Conservation (phyloP, 495 filamentous ascomycete genomes). For the Immersiella caudata region DNA sequence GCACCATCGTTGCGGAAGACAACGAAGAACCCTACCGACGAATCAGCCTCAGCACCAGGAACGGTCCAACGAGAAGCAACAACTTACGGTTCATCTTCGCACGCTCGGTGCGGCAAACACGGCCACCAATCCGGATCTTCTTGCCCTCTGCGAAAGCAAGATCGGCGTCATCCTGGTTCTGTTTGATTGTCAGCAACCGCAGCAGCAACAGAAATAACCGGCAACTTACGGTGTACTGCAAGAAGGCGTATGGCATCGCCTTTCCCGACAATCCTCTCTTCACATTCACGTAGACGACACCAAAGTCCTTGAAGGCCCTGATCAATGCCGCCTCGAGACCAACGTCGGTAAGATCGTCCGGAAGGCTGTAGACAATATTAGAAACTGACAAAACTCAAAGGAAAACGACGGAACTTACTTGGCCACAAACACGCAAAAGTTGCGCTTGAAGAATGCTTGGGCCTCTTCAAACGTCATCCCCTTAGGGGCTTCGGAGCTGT, state of each 20-base stretch:
- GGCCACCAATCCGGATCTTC: not conserved
- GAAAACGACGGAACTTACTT: slow-evolving; percentile 54
- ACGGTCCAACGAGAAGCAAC: not conserved
- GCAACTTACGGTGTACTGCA: slow-evolving; percentile 60
- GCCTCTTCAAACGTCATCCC: slow-evolving; percentile 42
- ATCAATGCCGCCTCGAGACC: slow-evolving; percentile 57
- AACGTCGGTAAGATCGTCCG: slow-evolving; percentile 50
- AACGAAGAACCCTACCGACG: not conserved
- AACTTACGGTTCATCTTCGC: slow-evolving; percentile 2
- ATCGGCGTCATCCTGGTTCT: slow-evolving; percentile 6
- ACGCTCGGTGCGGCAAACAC: slow-evolving; percentile 10
- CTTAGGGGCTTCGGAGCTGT: too few species aligned
- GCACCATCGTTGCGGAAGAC: not conserved
- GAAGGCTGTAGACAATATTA: slow-evolving; percentile 35
- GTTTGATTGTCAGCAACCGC: not conserved
- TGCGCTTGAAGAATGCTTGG: slow-evolving; percentile 57
- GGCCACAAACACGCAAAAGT: slow-evolving; percentile 64
- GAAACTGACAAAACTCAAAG: not conserved
- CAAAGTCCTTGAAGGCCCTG: slow-evolving; percentile 53
- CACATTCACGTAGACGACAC: slow-evolving; percentile 64
- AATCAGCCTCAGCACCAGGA: not conserved
- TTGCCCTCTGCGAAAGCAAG: not conserved
- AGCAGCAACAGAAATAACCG: not conserved
- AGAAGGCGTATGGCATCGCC: slow-evolving; percentile 66
- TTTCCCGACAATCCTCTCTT: slow-evolving; percentile 49